phyloP scores from a whole-genome alignment of 805 yeast genomes.

The Barnettozyma sucrosica region DNA sequence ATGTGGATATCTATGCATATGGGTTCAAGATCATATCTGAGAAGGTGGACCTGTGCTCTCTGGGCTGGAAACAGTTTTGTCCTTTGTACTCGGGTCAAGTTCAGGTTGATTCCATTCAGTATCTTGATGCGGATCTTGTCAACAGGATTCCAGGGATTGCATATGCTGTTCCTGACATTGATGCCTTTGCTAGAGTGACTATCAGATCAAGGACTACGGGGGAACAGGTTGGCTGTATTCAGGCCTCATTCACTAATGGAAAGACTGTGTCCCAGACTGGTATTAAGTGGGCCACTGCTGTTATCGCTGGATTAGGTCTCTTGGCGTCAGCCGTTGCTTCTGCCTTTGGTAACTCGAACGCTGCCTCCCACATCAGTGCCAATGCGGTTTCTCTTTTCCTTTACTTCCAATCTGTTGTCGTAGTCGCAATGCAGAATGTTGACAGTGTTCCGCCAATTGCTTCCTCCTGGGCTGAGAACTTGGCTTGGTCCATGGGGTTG shows the following conservation, averaged over 20 bases:
- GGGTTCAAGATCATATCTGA: slow-evolving; percentile 67
- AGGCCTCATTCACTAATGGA: slow-evolving; percentile 79
- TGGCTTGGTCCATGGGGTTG: slow-evolving; percentile 94
- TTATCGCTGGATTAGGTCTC: slow-evolving; percentile 82
- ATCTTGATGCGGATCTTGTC: slow-evolving; percentile 45
- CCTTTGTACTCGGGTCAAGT: slow-evolving; percentile 80
- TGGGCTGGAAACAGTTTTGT: slow-evolving; percentile 81
- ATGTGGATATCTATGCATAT: slow-evolving; percentile 73
- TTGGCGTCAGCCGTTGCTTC: slow-evolving; percentile 84
- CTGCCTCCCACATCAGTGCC: slow-evolving; percentile 97
- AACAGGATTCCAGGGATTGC: slow-evolving; percentile 76
- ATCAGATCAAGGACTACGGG: slow-evolving; percentile 53
- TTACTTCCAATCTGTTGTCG: slow-evolving; percentile 90
- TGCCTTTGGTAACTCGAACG: slow-evolving; percentile 80
- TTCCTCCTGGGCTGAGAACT: slow-evolving; percentile 96
- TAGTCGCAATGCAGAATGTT: slow-evolving; percentile 94
- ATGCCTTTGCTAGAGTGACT: slow-evolving; percentile 70
- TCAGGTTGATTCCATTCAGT: slow-evolving; percentile 66
- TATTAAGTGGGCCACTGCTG: slow-evolving; percentile 95
- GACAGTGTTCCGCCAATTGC: slow-evolving; percentile 92
- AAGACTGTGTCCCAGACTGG: slow-evolving; percentile 93
- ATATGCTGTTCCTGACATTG: slow-evolving; percentile 87
- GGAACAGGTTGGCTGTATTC: slow-evolving; percentile 80
- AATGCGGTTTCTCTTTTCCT: slow-evolving; percentile 88
- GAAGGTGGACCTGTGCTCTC: slow-evolving; percentile 54